Base-by-base conservation (phyloP, 73 alveolate genomes). In the Blepharisma japonicum region DNA sequence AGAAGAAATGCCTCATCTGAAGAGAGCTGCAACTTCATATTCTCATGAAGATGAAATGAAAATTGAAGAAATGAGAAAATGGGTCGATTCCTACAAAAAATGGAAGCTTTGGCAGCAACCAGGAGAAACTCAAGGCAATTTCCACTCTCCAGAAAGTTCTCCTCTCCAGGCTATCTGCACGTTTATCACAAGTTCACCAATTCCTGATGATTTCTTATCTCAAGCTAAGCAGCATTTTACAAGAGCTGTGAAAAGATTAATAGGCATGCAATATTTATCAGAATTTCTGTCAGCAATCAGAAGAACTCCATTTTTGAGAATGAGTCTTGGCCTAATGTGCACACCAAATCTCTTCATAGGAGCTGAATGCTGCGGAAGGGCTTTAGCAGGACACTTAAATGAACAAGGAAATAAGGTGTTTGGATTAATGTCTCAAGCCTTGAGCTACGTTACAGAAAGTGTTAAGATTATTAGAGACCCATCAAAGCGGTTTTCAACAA, bases 21-120 rank as follows among this genome's bases (percentile, higher is more conserved):
- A 61, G 47, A 14, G 74, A 61, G 74, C 74, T 14, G n/a, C 39
- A 2, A 61, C 74, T 61, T 14, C 14, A 2, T n/a, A 70, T 7
- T 67, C 81, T 48, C 81, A 6, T 7, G 77, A 79, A 68, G 53
- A 54, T 79, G 55, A 49, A 7, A 53, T 68, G 71, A 55, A 85
- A 23, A 77, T 71, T 9, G 86, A 71, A 6, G 84, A 81, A 14
- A 39, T 81, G 51, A 70, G 68, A 6, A 78, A 87, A 49, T 87
- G 94, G 90, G 67, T 87, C 6, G 88, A 87, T 46, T 76, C 74
- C 56, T 83, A 87, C 47, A 61, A 80, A 51, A 87, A 87, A 55
- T 87, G 94, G 90, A 77, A 79, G 54, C 48, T 68, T 38, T 79
- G 92, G 90, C 67, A 85, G 18, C 68, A 67, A 25, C 48, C 56